A percentile compares a stretch with the other conserved stretches of the same genome.
Evolutionary conservation across 2,329 filamentous ascomycete genomes (phyloP).

Genomic region (Hypomyces rosellus): DNA sequence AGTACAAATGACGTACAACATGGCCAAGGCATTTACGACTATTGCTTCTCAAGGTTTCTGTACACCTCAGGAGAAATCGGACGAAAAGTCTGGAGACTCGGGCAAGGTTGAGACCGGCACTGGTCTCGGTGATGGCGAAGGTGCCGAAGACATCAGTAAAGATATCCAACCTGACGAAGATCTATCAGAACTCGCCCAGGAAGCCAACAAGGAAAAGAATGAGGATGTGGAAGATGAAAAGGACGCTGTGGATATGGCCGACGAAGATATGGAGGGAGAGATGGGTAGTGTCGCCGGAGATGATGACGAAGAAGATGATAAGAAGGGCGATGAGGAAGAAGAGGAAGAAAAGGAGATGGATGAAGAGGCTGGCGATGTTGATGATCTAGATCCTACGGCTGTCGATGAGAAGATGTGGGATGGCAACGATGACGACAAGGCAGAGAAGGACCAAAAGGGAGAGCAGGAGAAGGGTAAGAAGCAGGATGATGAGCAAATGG

Average conservation of each 20-base stretch:
- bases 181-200: conserved; percentile 81
- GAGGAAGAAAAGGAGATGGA: conserved; percentile 72
- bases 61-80: conserved; percentile 73
- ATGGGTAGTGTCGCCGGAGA: conserved; percentile 59
- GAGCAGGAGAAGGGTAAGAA: conserved; percentile 66
- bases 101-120: conserved; percentile 87
- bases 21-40: conserved; percentile 71
- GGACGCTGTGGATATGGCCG: conserved; percentile 86
- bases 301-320: conserved; percentile 54
- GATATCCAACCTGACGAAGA: conserved; percentile 93
- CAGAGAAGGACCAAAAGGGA: conserved; percentile 75
- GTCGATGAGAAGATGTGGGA: conserved; percentile 99
- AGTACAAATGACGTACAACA: conserved; percentile 66
- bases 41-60: conserved; percentile 86
- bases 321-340: conserved; percentile 56
- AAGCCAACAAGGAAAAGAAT: conserved; percentile 60
- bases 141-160: conserved; percentile 95
- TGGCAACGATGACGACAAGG: conserved; percentile 70
- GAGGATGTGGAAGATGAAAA: conserved; percentile 71
- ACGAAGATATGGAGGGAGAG: conserved; percentile 86
- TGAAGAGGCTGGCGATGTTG: conserved; percentile 84
- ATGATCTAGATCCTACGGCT: conserved; percentile 81
- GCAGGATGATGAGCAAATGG: conserved; percentile 56
- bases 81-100: conserved; percentile 60
- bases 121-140: conserved; percentile 89